phyloP scores from a whole-genome alignment of 2,329 filamentous ascomycete species.

The Phyllosticta paracitricarpa region DNA sequence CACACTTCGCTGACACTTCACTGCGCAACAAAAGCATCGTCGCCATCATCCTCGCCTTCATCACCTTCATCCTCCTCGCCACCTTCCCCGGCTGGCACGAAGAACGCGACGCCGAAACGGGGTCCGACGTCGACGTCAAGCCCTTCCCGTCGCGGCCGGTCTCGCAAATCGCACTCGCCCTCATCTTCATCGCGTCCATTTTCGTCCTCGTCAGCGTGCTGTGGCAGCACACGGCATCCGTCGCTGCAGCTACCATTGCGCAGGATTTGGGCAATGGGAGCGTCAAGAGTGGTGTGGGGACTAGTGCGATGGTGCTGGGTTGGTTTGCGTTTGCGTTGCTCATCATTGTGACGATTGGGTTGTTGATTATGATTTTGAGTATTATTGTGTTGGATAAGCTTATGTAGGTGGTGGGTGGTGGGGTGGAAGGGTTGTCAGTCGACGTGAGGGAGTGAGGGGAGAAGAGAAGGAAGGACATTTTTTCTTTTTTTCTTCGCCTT shows the following conservation, averaged over 20 bases:
- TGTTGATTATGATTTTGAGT: constrained; percentile 94
- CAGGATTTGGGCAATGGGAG: constrained; percentile 88
- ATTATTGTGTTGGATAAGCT: constrained; percentile 59
- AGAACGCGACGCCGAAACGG: constrained; percentile 63
- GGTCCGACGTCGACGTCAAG: constrained; percentile 82
- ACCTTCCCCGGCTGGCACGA: constrained; percentile 98
- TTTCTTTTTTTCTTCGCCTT: too few relatives aligned
- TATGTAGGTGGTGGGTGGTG: background rate
- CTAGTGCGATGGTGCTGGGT: constrained; percentile 88
- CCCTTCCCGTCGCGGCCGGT: constrained; percentile 88
- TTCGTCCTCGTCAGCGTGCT: constrained; percentile 59
- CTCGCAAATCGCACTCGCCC: constrained; percentile 82
- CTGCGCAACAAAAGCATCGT: constrained; percentile 58
- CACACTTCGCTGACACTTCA: constrained; percentile 3
- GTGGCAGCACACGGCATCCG: constrained; percentile 94
- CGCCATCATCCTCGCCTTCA: constrained; percentile 91
- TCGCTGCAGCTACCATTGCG: constrained; percentile 86
- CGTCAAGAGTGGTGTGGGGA: constrained; percentile 80
- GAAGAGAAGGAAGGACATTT: too few relatives aligned
- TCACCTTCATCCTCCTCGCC: constrained; percentile 87
- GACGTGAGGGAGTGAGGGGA: too few relatives aligned
- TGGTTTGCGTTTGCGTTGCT: constrained; percentile 94
- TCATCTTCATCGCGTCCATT: constrained; percentile 67
- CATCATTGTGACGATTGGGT: constrained; percentile 88
- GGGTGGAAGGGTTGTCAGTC: constrained; percentile 34